Evolutionary conservation across 768 basidiomycete species (phyloP), one percentile per base, ranked within the genome.

Genomic region (Dentipellis fragilis): DNA sequence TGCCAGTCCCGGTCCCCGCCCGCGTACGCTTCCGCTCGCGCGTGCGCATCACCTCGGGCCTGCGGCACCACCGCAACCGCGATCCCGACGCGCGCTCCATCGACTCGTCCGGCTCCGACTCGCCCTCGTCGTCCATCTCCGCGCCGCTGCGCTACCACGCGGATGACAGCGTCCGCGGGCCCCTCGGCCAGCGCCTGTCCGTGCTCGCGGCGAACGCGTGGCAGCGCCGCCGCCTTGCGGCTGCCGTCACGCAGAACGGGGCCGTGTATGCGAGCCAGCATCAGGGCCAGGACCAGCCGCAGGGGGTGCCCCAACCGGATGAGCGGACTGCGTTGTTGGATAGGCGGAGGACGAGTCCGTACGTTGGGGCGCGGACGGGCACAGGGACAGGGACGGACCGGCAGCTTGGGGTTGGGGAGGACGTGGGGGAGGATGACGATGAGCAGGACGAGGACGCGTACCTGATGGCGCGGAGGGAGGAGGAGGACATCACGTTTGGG

Each of bases 41-140:
- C 42, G 87, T 89, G 35, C 83, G 88, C 61, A 89, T 89, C 59
- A 80, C 85, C 3, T 85, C 84, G 14, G 87, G 87, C 17, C 64
- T 87, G 36, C 76, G 76, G 48, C 75, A 74, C 29, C 75, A 75
- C 60, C 73, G 74, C 29, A 6, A 29, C 29, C 3, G 3, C 29
- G 29, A 29, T 6, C 51, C 55, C 37, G 23, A 29, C 29, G 51
- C 54, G 36, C 56, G 12, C 49, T n/a, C 56, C 3, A 23, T 49
- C 39, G 59, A 54, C 49, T 55, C 65, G 54, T 54, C 47, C 56
- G 59, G 52, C 21, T 58, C 57, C 6, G 53, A 52, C 22, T 68
- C 67, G 1, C 79, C 78, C 3, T 89, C 87, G 4, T 90, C 89
- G 2, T 89, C 88, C 40, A 85, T 92, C 59, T 91, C 89, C 39